A percentile compares a stretch with the other conserved stretches of the same genome.
These are phyloP conservation scores for Coccomyxa sp. DNA, from an alignment of 139 green algal species.

Conservation along the genomic window DNA sequence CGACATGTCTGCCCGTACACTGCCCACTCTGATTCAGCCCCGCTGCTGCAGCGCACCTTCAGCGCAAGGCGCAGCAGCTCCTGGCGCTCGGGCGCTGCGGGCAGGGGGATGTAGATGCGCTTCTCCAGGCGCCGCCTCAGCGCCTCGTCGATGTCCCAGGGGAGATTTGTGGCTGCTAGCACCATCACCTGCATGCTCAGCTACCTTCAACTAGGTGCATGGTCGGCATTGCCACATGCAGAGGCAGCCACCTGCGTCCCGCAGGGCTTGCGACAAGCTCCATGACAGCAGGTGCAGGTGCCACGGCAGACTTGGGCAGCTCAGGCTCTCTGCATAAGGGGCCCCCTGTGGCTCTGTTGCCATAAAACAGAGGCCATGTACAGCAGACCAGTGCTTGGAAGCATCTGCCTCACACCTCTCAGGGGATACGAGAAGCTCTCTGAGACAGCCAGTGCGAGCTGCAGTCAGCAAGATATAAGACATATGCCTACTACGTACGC, in stretches of 20 bases:
- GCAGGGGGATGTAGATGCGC: conserved; percentile 94
- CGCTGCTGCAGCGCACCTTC: conserved; percentile 32
- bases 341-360: too few relatives aligned
- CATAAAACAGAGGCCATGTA: background rate
- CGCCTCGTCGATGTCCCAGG: conserved; percentile 94
- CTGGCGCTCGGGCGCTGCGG: conserved; percentile 53
- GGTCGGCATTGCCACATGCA: too few relatives aligned
- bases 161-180: conserved; percentile 94
- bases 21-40: background rate
- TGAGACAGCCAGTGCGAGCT: too few relatives aligned
- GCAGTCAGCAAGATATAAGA: too few relatives aligned
- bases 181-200: conserved; percentile 92
- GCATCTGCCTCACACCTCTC: too few relatives aligned
- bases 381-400: background rate
- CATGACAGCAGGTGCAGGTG: conserved; percentile 2
- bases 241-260: too few relatives aligned
- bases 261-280: too few relatives aligned
- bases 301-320: too few relatives aligned
- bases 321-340: too few relatives aligned
- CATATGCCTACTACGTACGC: too few relatives aligned
- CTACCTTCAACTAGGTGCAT: too few relatives aligned
- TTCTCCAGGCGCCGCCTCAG: conserved; percentile 89
- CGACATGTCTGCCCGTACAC: background rate
- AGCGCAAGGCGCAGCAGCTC: conserved; percentile 86
- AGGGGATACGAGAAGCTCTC: too few relatives aligned